These are phyloP conservation scores for Lasiodiplodia gonubiensis DNA, from an alignment of 2,329 filamentous ascomycete genomes.

Conservation along the genomic window DNA sequence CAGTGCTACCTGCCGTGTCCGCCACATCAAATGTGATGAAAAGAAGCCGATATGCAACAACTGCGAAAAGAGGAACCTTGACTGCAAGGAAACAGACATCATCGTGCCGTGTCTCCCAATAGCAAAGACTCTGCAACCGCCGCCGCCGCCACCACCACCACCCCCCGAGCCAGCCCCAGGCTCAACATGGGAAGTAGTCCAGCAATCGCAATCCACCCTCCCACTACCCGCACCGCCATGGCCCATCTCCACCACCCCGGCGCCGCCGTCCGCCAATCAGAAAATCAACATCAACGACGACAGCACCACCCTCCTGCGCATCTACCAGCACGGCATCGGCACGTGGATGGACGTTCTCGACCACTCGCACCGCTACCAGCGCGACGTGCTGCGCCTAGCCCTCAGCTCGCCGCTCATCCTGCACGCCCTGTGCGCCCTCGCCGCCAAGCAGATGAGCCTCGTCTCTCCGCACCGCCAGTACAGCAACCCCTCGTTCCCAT, in stretches of 20 bases:
- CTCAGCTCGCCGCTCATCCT: neutral
- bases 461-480: neutral
- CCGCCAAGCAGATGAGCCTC: slow-evolving; percentile 2
- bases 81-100: neutral
- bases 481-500: neutral
- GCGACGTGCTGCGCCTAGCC: neutral
- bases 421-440: neutral
- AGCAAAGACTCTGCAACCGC: too few relatives aligned
- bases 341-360: slow-evolving; percentile 7
- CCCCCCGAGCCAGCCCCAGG: neutral
- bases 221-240: neutral
- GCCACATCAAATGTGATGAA: neutral
- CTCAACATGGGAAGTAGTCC: neutral
- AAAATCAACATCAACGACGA: neutral
- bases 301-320: neutral
- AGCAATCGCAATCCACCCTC: neutral
- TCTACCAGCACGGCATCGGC: slow-evolving; percentile 2
- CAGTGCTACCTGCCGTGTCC: neutral
- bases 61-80: neutral
- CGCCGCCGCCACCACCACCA: neutral
- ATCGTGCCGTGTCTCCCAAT: neutral
- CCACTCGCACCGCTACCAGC: slow-evolving; percentile 11
- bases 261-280: too few relatives aligned
- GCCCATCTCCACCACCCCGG: too few relatives aligned
- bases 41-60: neutral